Percentiles rank a stretch among this genome's conserved stretches.
phyloP scores from a whole-genome alignment of 495 filamentous ascomycete genomes.

The Hyphodiscus hymeniophilus region DNA sequence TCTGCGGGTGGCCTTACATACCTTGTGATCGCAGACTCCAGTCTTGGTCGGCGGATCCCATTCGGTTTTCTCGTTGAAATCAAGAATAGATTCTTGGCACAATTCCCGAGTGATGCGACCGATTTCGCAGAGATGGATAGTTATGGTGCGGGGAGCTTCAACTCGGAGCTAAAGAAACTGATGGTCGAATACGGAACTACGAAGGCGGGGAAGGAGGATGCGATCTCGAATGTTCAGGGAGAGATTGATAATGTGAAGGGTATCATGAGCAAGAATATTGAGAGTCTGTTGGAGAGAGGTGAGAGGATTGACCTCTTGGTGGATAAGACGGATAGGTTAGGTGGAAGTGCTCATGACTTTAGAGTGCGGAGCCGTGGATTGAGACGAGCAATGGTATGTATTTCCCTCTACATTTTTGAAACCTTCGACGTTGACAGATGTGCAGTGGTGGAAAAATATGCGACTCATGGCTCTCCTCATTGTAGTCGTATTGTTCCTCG shows the following conservation, averaged over 20 bases:
- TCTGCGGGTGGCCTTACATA: slow-evolving; percentile 76
- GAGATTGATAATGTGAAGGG: slow-evolving; percentile 92
- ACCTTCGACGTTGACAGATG: too few relatives aligned
- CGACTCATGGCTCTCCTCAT: slow-evolving; percentile 77
- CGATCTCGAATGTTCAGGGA: slow-evolving; percentile 68
- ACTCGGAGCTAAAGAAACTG: slow-evolving; percentile 61
- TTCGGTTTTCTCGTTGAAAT: slow-evolving; percentile 92
- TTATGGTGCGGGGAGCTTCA: slow-evolving; percentile 87
- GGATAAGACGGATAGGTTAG: slow-evolving; percentile 91
- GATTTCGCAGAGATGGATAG: slow-evolving; percentile 74
- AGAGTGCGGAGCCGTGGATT: slow-evolving; percentile 74
- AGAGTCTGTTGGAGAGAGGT: slow-evolving; percentile 86
- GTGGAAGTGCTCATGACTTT: slow-evolving; percentile 81
- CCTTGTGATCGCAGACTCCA: slow-evolving; percentile 69
- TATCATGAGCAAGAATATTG: slow-evolving; percentile 99
- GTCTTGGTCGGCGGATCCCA: slow-evolving; percentile 75
- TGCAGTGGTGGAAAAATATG: too few relatives aligned
- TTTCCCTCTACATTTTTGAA: too few relatives aligned
- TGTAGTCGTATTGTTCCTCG: slow-evolving; percentile 74
- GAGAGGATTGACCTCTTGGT: slow-evolving; percentile 93
- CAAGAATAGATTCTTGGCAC: slow-evolving; percentile 73
- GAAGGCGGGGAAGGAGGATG: slow-evolving; percentile 65
- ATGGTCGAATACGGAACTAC: slow-evolving; percentile 84
- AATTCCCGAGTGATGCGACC: slow-evolving; percentile 57
- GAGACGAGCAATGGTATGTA: slow-evolving; percentile 85